Conservation (phyloP, 2,329 filamentous ascomycete genomes). For the Phyllosticta citrichinensis region DNA sequence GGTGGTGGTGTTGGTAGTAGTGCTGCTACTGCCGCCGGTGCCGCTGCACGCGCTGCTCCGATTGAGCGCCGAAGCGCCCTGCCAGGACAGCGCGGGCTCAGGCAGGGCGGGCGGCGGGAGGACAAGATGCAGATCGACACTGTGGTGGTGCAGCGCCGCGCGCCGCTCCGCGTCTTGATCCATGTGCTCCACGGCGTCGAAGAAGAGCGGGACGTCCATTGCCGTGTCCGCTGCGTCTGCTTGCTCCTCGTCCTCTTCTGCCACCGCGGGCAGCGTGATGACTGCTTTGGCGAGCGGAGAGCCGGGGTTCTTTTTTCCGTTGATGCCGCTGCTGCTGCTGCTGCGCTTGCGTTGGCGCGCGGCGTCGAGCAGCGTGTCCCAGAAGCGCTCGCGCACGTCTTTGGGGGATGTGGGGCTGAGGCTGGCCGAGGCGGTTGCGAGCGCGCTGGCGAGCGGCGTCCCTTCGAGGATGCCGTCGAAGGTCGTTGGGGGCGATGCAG, state of each 20-base stretch:
- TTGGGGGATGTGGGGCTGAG: slow-evolving; percentile 10
- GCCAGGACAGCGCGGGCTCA: neutral
- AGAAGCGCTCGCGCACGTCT: slow-evolving; percentile 16
- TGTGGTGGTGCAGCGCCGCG: no score
- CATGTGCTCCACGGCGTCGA: neutral
- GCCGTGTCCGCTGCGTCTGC: neutral
- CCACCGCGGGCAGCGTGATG: neutral
- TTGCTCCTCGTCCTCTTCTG: neutral
- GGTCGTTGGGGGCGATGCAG: slow-evolving; percentile 1
- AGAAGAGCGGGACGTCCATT: neutral
- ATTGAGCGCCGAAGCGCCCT: neutral
- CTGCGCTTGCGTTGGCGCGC: slow-evolving; percentile 17
- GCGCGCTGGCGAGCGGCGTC: neutral
- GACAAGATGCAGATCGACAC: no score
- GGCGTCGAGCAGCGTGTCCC: slow-evolving; percentile 19
- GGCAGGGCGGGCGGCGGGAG: neutral
- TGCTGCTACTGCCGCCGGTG: neutral
- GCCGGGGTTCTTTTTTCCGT: neutral
- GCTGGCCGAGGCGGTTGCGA: slow-evolving; percentile 12
- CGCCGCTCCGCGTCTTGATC: no score
- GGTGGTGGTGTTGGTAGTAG: no score
- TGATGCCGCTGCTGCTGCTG: neutral
- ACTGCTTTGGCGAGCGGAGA: neutral
- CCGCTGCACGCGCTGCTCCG: neutral
- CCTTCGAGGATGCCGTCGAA: slow-evolving; percentile 14